Evolutionary conservation across 495 filamentous ascomycete species (phyloP).

Genomic region (Tuber microsphaerosporum): DNA sequence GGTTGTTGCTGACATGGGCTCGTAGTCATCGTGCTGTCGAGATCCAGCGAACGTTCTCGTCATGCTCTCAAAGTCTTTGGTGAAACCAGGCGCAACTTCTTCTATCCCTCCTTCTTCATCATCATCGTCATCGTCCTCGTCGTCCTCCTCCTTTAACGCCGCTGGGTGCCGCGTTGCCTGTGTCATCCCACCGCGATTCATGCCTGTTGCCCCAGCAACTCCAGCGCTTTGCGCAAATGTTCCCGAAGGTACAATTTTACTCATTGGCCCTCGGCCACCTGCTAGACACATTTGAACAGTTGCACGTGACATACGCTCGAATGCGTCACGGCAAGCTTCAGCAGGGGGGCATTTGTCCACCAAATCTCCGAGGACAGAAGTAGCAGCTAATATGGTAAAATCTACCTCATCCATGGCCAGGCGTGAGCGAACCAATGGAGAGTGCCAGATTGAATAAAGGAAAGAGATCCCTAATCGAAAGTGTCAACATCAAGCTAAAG

Average conservation of each 20-base stretch:
- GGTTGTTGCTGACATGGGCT: conserved; percentile 23
- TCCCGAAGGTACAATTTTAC: conserved; percentile 25
- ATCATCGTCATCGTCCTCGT: conserved; percentile 17
- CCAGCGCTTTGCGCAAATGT: conserved; percentile 23
- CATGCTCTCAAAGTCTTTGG: conserved; percentile 1
- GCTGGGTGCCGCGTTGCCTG: conserved; percentile 12
- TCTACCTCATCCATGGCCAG: conserved; percentile 93
- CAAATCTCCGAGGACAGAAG: conserved; percentile 70
- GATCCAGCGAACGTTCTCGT: not conserved
- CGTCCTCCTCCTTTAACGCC: conserved; percentile 12
- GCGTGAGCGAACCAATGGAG: conserved; percentile 71
- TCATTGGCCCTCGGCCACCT: conserved; percentile 32
- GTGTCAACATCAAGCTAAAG: conserved; percentile 11
- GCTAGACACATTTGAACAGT: conserved; percentile 69
- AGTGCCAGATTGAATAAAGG: conserved; percentile 96
- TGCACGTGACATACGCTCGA: conserved; percentile 90
- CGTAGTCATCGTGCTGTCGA: conserved; percentile 3
- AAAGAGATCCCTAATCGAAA: conserved; percentile 70
- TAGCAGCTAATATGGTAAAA: conserved; percentile 90
- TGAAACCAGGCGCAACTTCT: not conserved
- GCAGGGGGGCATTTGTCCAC: conserved; percentile 73
- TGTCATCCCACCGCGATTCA: conserved; percentile 1
- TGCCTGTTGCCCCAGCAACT: conserved; percentile 25
- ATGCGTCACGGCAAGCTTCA: conserved; percentile 83
- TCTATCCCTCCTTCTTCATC: conserved; percentile 8